Evolutionary conservation across 257 asterid species (phyloP).

Genomic region (Osmanthus fragrans): DNA sequence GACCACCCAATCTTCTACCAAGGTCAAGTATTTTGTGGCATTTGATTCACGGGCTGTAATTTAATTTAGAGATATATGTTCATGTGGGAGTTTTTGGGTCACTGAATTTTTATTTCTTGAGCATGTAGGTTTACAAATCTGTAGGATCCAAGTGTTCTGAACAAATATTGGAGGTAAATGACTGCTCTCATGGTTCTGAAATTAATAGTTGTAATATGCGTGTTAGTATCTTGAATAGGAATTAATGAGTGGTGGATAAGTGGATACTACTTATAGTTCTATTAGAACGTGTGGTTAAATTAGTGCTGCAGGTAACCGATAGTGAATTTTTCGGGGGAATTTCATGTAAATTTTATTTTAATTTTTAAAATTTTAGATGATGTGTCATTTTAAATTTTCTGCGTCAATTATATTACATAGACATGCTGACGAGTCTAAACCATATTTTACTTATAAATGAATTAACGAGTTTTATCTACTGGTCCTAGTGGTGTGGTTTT

Average conservation of each 20-base stretch:
- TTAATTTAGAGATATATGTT: neutral
- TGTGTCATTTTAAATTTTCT: neutral
- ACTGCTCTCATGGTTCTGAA: neutral
- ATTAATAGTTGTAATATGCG: neutral
- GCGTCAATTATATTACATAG: neutral
- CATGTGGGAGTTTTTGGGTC: neutral
- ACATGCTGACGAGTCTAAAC: neutral
- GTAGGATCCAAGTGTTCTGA: constrained; percentile 63
- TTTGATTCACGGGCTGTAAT: neutral
- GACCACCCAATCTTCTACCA: constrained; percentile 97
- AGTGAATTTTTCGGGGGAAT: neutral
- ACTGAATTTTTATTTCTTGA: neutral
- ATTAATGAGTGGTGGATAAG: neutral
- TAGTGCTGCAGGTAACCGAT: neutral
- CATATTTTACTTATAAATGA: neutral
- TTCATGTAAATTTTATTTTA: neutral
- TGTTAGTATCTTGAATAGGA: neutral
- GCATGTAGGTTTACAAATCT: constrained; percentile 74
- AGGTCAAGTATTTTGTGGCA: constrained; percentile 45
- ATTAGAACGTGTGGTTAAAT: neutral
- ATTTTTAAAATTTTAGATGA: neutral
- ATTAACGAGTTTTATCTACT: neutral
- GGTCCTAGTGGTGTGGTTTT: neutral
- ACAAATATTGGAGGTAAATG: constrained; percentile 72
- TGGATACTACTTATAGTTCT: no score